Base-by-base conservation (phyloP, 2,329 filamentous ascomycete species). In the Colletotrichum coccodes region DNA sequence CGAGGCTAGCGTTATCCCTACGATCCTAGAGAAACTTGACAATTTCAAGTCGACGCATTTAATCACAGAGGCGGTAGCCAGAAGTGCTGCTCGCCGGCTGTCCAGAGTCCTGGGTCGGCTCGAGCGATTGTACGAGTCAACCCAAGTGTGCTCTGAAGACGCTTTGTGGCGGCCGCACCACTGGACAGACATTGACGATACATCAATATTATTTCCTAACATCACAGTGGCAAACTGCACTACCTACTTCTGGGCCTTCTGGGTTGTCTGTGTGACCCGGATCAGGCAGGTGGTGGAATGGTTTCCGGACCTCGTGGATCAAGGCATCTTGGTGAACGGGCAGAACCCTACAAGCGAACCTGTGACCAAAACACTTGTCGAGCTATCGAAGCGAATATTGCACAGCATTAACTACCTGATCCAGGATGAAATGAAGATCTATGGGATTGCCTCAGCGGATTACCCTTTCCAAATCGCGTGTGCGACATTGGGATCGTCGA, bases 161-260 rank as follows among this genome's bases (percentile, higher is more conserved):
- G 26, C 50, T 23, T 58, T 34, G 16, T 18, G 9, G n/a, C 2
- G 42, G 46, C 38, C 42, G 56, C 46, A 6, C 0, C 14, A 2
- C n/a, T n/a, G n/a, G n/a, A n/a, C n/a, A n/a, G n/a, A n/a, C n/a
- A n/a, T n/a, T n/a, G 1, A 9, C 23, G 59, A 5, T 6, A 12
- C 61, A 6, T 18, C 50, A 23, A 50, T 80, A 18, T 79, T 72
- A 72, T 83, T 79, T 53, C 72, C 76, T 0, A 75, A 75, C 23
- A 76, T 83, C 23, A 79, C 78, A 2, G 73, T 73, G 4, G 81
- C 80, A 3, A 83, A 82, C 42, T 75, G 74, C 4, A 71, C 78
- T 21, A 81, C 77, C 0, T 79, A 83, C 47, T 75, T 76, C 7
- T 82, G 80, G 80, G 73, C 78, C 0, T 79, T 82, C 34, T 75